Evolutionary conservation across 345 rosid species (phyloP).

Genomic region (Firmiana major): DNA sequence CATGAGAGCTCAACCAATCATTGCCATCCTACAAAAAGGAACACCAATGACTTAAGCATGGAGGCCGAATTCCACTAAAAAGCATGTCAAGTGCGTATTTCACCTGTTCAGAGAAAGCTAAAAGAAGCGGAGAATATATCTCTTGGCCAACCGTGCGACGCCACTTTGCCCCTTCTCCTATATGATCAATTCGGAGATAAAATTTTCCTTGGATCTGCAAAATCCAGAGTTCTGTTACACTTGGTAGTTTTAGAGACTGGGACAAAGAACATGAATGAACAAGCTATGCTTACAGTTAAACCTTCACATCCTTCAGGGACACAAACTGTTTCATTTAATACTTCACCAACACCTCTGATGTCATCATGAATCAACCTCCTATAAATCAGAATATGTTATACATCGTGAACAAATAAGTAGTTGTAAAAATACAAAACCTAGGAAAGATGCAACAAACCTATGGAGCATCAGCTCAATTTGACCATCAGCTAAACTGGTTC

Average conservation of each 20-base stretch:
- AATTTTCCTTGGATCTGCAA: constrained; percentile 76
- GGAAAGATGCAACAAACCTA: constrained; percentile 42
- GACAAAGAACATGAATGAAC: constrained; percentile 8
- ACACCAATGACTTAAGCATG: constrained; percentile 14
- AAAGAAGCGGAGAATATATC: constrained; percentile 81
- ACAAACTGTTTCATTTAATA: constrained; percentile 85
- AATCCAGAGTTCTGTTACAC: constrained; percentile 1
- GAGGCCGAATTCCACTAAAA: background rate
- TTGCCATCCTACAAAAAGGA: constrained; percentile 57
- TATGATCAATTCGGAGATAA: constrained; percentile 60
- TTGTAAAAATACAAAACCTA: constrained; percentile 1
- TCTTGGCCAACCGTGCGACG: constrained; percentile 84
- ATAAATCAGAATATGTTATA: background rate
- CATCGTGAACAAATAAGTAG: constrained; percentile 5
- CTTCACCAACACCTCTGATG: constrained; percentile 83
- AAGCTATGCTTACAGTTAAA: constrained; percentile 63
- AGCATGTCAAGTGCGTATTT: constrained; percentile 13
- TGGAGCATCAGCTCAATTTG: constrained; percentile 94
- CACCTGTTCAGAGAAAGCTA: constrained; percentile 89
- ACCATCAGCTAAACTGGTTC: constrained; percentile 79
- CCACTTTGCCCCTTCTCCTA: constrained; percentile 94
- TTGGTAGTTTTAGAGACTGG: background rate
- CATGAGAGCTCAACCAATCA: constrained; percentile 50
- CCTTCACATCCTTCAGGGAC: constrained; percentile 67
- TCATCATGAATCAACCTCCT: constrained; percentile 93